A percentile compares a stretch with the other conserved stretches of the same genome.
Conservation (phyloP, 1,139 yeast genomes). For the Hanseniaspora uvarum region DNA sequence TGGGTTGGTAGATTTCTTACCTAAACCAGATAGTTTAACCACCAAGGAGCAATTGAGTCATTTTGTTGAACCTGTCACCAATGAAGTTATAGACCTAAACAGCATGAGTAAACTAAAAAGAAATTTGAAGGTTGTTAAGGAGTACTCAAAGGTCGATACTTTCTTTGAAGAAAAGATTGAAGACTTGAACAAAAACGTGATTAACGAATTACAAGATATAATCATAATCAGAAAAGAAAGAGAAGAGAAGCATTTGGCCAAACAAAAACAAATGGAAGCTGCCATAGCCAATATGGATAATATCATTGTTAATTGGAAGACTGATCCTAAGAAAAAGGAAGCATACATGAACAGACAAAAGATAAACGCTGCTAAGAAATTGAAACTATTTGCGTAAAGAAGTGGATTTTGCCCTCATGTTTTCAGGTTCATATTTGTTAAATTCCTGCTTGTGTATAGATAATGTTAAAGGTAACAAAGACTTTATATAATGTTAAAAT, state of each 20-base stretch:
- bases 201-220: conserved; percentile 71
- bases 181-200: conserved; percentile 43
- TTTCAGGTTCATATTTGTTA: background rate
- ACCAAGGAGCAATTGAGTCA: background rate
- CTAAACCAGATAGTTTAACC: conserved; percentile 29
- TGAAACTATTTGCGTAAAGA: conserved; percentile 7
- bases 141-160: conserved; percentile 49
- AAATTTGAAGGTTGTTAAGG: background rate
- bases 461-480: background rate
- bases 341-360: conserved; percentile 38
- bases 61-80: conserved; percentile 13
- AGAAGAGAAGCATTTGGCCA: conserved; percentile 51
- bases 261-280: conserved; percentile 45
- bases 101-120: background rate
- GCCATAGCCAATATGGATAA: conserved; percentile 70
- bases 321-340: conserved; percentile 47
- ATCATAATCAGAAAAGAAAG: conserved; percentile 72
- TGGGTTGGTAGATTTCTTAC: conserved; percentile 72
- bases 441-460: conserved; percentile 2
- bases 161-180: conserved; percentile 71
- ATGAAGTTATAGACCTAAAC: conserved; percentile 3
- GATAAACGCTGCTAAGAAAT: conserved; percentile 39
- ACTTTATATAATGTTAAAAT: background rate
- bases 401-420: background rate
- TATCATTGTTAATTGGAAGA: conserved; percentile 56